These are phyloP conservation scores for Daldinia childiae DNA, from an alignment of 495 filamentous ascomycete species.

Conservation along the genomic window DNA sequence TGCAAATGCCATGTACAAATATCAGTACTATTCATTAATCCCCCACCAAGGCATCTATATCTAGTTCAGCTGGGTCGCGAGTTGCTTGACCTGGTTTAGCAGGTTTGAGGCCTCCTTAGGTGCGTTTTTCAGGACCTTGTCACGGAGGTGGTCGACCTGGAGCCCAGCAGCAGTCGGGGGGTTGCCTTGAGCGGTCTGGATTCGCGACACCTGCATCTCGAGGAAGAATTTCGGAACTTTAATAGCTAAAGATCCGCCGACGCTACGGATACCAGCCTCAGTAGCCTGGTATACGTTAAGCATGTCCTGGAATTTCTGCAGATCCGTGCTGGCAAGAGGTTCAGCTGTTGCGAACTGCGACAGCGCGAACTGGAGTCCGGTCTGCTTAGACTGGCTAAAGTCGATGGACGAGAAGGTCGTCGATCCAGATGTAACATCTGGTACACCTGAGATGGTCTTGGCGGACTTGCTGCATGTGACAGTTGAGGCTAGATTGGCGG, in stretches of 20 bases:
- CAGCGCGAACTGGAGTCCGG: conserved; percentile 55
- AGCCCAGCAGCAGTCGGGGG: conserved; percentile 52
- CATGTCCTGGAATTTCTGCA: conserved; percentile 52
- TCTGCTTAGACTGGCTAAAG: conserved; percentile 52
- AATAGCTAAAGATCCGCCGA: conserved; percentile 55
- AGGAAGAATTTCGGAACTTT: conserved; percentile 63
- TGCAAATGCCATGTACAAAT: background rate
- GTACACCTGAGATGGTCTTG: conserved; percentile 53
- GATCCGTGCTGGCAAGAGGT: conserved; percentile 51
- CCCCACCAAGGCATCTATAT: conserved; percentile 26
- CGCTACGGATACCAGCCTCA: conserved; percentile 58
- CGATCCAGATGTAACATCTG: conserved; percentile 55
- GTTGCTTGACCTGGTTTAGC: conserved; percentile 50
- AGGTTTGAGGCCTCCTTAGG: conserved; percentile 50
- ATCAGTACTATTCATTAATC: background rate
- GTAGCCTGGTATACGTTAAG: conserved; percentile 60
- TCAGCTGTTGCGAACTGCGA: conserved; percentile 49
- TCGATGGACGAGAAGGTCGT: conserved; percentile 57
- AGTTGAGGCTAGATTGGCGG: conserved; percentile 41
- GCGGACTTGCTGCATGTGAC: conserved; percentile 51
- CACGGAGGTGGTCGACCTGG: conserved; percentile 57
- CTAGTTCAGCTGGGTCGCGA: conserved; percentile 48
- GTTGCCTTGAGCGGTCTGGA: conserved; percentile 60
- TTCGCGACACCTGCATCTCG: conserved; percentile 54
- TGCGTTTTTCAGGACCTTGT: conserved; percentile 60